Base-by-base conservation (phyloP, 176 grass and related monocot genomes). In the Ensete glaucum region DNA sequence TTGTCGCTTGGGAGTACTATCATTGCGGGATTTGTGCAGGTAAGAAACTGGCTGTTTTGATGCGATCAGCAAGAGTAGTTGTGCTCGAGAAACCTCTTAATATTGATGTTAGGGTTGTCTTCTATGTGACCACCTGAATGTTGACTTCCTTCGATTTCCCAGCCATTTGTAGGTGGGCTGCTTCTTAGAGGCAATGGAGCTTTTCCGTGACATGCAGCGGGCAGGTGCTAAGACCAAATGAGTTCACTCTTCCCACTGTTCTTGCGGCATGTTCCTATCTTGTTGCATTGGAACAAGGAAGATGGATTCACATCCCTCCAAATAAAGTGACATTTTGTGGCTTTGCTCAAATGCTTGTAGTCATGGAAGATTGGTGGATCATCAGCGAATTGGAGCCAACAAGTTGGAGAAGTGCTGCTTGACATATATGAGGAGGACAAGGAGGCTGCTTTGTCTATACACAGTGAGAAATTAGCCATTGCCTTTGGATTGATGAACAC, bases 301-400 rank as follows among this genome's bases (percentile, higher is more conserved):
- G 55, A 76, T 63, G 73, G 73, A 76, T 76, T 76, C 73, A 76
- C 73, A 20, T 77, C 6, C 13, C 19, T 67, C 75, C 75, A 52
- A 60, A 54, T 77, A 66, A 77, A 77, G 75, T 77, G 50, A 77
- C 75, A 53, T 77, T 77, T 77, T 53, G 62, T 77, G 25, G 34
- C 75, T 50, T 65, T 77, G 60, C 62, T 77, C 16, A 77, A 77
- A 77, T 66, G 75, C 75, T 16, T 67, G 75, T 77, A 77, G 75
- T 62, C 62, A 77, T 77, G 62, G 62, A 29, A 77, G 49, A 53
- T 65, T 67, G 51, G 75, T 77, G 62, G 50, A 77, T 1, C 19
- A 29, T 43, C 34, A 6, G 34, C 34, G 34, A 43, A 43, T 43
- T 43, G 34, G 34, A 43, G 3, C 4, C 34, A 43, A 23, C 57